Evolutionary conservation across 208 protist genomes (phyloP).

Genomic region (Leishmania martiniquensis): DNA sequence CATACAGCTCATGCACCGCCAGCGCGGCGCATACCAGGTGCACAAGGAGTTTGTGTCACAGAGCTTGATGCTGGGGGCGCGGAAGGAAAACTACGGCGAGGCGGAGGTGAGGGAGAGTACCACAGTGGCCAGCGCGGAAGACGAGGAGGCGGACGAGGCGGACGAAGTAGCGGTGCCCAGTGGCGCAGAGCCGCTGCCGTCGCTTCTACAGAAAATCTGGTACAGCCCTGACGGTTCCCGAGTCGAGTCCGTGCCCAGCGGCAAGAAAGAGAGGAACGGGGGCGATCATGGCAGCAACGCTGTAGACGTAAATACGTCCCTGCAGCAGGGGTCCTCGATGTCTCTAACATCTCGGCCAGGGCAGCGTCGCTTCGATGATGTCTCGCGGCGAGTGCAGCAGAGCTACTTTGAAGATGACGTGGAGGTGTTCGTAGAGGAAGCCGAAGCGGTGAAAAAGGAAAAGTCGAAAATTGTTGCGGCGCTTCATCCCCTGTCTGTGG

Average conservation of each 20-base stretch:
- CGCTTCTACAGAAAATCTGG: slow-evolving; percentile 84
- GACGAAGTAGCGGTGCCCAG: slow-evolving; percentile 27
- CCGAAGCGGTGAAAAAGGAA: slow-evolving; percentile 10
- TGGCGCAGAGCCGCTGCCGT: slow-evolving; percentile 62
- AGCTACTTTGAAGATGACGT: slow-evolving; percentile 88
- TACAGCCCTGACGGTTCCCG: slow-evolving; percentile 68
- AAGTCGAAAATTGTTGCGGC: slow-evolving; percentile 36
- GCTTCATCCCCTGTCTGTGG: slow-evolving; percentile 28
- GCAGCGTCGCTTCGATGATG: slow-evolving; percentile 46
- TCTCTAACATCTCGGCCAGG: slow-evolving; percentile 16
- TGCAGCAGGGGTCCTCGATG: slow-evolving; percentile 16
- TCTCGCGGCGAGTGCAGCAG: slow-evolving; percentile 85
- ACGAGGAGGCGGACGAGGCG: slow-evolving; percentile 9
- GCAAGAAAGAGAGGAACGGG: slow-evolving; percentile 10
- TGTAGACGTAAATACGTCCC: slow-evolving; percentile 7
- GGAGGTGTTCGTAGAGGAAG: slow-evolving; percentile 50
- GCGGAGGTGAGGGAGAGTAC: background rate
- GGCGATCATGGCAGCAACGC: slow-evolving; percentile 5
- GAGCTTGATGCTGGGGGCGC: slow-evolving; percentile 63
- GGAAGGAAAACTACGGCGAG: slow-evolving; percentile 29
- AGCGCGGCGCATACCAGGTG: slow-evolving; percentile 65
- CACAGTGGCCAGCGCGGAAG: slow-evolving; percentile 5
- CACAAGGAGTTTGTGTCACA: slow-evolving; percentile 85
- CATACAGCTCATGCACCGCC: slow-evolving; percentile 68
- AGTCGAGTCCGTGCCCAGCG: slow-evolving; percentile 20